Conservation (phyloP, 78 protist species). For the Dictyostelium firmibasis region DNA sequence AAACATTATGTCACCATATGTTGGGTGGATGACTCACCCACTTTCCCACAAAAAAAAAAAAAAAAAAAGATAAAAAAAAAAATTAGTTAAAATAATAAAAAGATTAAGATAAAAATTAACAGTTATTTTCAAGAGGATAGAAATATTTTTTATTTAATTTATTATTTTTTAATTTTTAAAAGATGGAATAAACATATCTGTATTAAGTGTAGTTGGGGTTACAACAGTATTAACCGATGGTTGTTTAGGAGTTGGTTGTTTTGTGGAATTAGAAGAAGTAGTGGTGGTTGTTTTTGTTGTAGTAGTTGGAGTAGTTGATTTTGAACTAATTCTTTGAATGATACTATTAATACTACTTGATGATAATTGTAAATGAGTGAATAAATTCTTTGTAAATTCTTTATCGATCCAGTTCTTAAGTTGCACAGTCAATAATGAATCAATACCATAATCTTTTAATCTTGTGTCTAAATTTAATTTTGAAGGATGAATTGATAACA, state of each 20-base stretch:
- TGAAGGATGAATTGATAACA: constrained; percentile 51
- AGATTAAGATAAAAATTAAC: too few species aligned
- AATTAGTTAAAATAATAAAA: too few species aligned
- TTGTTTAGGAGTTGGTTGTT: too few species aligned
- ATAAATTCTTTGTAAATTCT: constrained; percentile 34
- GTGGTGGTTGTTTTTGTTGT: background rate
- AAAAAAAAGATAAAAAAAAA: too few species aligned
- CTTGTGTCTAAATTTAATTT: constrained; percentile 45
- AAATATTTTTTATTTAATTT: too few species aligned
- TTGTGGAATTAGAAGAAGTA: too few species aligned
- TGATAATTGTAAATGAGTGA: constrained; percentile 63
- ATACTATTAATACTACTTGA: constrained; percentile 50
- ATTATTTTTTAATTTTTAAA: too few species aligned
- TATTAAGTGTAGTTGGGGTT: background rate
- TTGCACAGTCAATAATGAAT: constrained; percentile 39
- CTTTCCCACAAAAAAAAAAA: too few species aligned
- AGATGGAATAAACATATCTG: background rate
- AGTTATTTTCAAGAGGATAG: too few species aligned
- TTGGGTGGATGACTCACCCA: too few species aligned
- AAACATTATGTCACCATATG: too few species aligned
- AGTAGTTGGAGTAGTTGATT: background rate
- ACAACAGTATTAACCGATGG: background rate
- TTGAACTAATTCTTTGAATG: constrained; percentile 41
- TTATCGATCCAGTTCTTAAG: constrained; percentile 53
- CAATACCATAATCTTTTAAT: constrained; percentile 66